These are phyloP conservation scores for Barbatosphaeria neglecta DNA, from an alignment of 495 filamentous ascomycete species.

Conservation along the genomic window DNA sequence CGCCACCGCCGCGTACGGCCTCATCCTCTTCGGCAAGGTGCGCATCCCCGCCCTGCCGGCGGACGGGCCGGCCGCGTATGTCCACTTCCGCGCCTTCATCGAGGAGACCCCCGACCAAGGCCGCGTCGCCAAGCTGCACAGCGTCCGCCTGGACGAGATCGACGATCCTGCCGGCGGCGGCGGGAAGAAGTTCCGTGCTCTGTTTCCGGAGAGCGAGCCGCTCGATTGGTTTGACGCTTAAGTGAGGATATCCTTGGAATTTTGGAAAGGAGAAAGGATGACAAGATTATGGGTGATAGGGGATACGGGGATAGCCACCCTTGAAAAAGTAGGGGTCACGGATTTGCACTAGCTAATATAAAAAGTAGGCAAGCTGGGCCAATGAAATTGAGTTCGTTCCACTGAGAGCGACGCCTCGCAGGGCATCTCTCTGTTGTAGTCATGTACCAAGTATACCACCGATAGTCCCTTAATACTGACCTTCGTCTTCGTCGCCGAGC, in stretches of 20 bases:
- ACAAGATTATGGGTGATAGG: background rate
- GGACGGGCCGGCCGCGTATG: conserved; percentile 27
- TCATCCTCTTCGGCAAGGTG: conserved; percentile 47
- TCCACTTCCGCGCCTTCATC: conserved; percentile 42
- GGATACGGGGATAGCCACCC: too few species aligned
- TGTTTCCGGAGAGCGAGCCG: conserved; percentile 38
- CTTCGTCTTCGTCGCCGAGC: conserved; percentile 62
- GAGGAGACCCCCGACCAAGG: conserved; percentile 30
- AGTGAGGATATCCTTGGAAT: background rate
- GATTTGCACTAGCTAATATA: too few species aligned
- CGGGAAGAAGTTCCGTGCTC: conserved; percentile 34
- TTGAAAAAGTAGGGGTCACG: too few species aligned
- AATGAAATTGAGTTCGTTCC: too few species aligned
- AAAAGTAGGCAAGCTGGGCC: too few species aligned
- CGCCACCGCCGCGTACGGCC: conserved; percentile 39
- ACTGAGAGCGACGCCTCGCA: too few species aligned
- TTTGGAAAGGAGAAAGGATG: background rate
- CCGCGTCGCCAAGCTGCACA: conserved; percentile 35
- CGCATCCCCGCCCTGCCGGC: conserved; percentile 33
- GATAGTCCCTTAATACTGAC: conserved; percentile 4
- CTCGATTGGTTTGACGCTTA: conserved; percentile 49
- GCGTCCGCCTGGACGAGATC: conserved; percentile 40
- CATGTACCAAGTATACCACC: too few species aligned
- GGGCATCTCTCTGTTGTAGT: too few species aligned
- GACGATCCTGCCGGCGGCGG: conserved; percentile 25